Evolutionary conservation across 331 rosid species (phyloP), one percentile per base, ranked within the genome.

Genomic region (Malus hybrid): DNA sequence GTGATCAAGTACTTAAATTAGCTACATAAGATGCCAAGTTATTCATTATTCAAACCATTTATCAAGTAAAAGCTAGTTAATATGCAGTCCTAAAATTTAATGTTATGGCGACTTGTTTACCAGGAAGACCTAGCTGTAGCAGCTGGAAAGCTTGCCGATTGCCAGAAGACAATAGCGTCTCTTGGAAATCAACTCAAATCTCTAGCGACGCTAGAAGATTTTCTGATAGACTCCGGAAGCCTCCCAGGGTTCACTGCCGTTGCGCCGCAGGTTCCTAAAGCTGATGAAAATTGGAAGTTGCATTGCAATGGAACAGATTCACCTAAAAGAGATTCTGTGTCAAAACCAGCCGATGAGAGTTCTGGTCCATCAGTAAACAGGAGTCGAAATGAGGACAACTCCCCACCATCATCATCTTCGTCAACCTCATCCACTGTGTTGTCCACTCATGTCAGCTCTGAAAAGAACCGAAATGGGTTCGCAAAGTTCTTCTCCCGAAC

Each of bases 101-200:
- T 71, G 58, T 32, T 58, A 19, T 74, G 24, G 75, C 58, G 39
- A 76, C 22, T 76, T 16, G 26, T 74, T 66, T 71, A 80, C 63
- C 87, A 93, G 97, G 96, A 91, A 86, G 98, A 89, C 79, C 77
- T 93, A 75, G 91, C 88, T 61, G 78, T 91, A 10, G 98, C 97
- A 3, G 97, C 98, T 0, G 93, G 93, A 73, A 93, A 93, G 80
- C 98, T 93, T 57, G 98, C 93, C 0, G 97, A 93, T 80, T 93
- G 98, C 82, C 98, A 93, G 84, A 91, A 91, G 82, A 93, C 98
- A 7, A 93, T 93, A 79, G 98, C 93, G 22, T 93, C 98, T 48
- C 89, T 93, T 29, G 98, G 96, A 26, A 91, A 88, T 72, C 98
- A 93, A 77, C 79, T 93, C 55, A 85, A 91, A 58, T 91, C 96